A percentile compares a stretch with the other conserved stretches of the same genome.
Conservation (phyloP, 768 basidiomycete genomes). For the Lentinula raphanica region DNA sequence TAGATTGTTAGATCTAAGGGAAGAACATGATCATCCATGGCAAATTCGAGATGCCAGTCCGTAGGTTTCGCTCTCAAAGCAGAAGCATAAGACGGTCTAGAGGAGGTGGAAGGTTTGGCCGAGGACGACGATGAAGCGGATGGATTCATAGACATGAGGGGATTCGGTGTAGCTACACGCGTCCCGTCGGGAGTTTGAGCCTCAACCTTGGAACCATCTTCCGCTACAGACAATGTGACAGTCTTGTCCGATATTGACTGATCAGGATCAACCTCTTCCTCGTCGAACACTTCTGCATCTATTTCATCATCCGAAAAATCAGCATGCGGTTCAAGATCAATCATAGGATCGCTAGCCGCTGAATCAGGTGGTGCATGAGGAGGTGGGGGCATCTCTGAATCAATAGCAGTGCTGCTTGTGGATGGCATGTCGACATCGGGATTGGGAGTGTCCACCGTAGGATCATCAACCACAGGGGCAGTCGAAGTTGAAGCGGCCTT, state of each 20-base stretch:
- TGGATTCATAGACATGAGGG: constrained; percentile 32
- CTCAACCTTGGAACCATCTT: constrained; percentile 91
- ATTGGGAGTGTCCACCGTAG: constrained; percentile 11
- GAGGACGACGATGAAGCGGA: constrained; percentile 21
- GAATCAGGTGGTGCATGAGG: constrained; percentile 31
- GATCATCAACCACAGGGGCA: neutral
- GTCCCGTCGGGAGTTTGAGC: constrained; percentile 98
- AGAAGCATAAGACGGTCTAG: constrained; percentile 80
- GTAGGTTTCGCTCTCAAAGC: constrained; percentile 89
- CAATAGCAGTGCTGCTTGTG: constrained; percentile 10
- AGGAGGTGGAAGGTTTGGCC: constrained; percentile 24
- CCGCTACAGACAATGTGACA: constrained; percentile 74
- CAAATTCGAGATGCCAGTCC: constrained; percentile 97
- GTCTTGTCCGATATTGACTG: constrained; percentile 72
- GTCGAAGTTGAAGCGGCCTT: constrained; percentile 22
- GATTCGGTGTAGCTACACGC: constrained; percentile 82
- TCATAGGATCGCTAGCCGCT: constrained; percentile 49
- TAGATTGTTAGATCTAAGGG: constrained; percentile 91
- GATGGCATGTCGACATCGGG: neutral
- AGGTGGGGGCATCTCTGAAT: constrained; percentile 21
- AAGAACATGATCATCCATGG: constrained; percentile 81
- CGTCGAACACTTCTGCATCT: constrained; percentile 88
- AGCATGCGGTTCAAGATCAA: constrained; percentile 61
- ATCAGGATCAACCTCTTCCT: constrained; percentile 70
- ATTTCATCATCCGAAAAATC: constrained; percentile 84